A percentile compares a stretch with the other conserved stretches of the same genome.
Conservation (phyloP, 768 basidiomycete species). For the Kwoniella pini region DNA sequence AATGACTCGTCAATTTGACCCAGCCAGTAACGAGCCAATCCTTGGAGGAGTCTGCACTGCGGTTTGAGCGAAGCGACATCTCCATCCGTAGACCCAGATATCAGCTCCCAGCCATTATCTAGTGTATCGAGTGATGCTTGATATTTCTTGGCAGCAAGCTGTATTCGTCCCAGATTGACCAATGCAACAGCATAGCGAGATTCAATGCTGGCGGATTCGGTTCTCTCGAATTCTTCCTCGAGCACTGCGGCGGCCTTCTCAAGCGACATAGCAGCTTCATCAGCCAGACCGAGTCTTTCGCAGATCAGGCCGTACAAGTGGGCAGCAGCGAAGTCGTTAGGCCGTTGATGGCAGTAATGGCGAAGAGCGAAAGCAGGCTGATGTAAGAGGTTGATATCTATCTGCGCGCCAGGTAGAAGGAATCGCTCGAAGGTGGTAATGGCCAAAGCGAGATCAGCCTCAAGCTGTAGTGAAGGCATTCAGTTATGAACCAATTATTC, state of each 20-base stretch:
- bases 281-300: constrained; percentile 74
- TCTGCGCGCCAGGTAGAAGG: constrained; percentile 16
- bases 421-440: constrained; percentile 61
- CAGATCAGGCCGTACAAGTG: constrained; percentile 83
- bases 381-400: constrained; percentile 61
- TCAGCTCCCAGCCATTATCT: constrained; percentile 69
- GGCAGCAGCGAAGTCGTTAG: constrained; percentile 70
- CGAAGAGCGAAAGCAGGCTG: constrained; percentile 79
- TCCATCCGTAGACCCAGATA: constrained; percentile 57
- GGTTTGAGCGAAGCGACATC: constrained; percentile 50
- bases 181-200: constrained; percentile 77
- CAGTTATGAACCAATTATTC: neutral
- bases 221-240: constrained; percentile 85
- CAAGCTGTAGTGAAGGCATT: constrained; percentile 60
- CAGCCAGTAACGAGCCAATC: constrained; percentile 69
- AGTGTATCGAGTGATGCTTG: constrained; percentile 68
- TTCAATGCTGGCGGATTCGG: constrained; percentile 77
- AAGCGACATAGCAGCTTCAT: constrained; percentile 64
- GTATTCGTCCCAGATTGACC: constrained; percentile 74
- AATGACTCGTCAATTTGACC: constrained; percentile 68
- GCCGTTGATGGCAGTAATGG: constrained; percentile 69
- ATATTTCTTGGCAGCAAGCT: constrained; percentile 65
- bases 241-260: constrained; percentile 68
- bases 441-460: constrained; percentile 77
- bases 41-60: constrained; percentile 62